A percentile compares a stretch with the other conserved stretches of the same genome.
Evolutionary conservation across 2,329 filamentous ascomycete species (phyloP).

Genomic region (Exserohilum rostratum): DNA sequence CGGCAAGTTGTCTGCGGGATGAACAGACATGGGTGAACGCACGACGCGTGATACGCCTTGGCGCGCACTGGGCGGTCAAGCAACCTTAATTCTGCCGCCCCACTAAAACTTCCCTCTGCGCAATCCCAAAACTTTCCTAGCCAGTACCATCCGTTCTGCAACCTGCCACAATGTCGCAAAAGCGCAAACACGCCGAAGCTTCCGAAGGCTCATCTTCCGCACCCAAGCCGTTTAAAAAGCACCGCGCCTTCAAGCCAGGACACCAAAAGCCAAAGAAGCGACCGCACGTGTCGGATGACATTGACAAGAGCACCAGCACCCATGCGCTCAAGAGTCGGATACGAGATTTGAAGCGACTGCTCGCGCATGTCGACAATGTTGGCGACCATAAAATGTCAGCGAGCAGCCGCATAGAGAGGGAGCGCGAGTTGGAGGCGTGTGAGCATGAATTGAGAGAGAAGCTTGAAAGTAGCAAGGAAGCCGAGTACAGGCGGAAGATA

Average conservation of each 20-base stretch:
- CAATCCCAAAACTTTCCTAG: slow-evolving; percentile 9
- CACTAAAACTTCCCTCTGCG: slow-evolving; percentile 38
- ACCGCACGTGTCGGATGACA: slow-evolving; percentile 29
- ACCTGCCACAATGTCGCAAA: slow-evolving; percentile 40
- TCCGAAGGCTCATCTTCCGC: slow-evolving; percentile 20
- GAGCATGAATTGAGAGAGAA: slow-evolving; percentile 64
- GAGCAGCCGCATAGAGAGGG: slow-evolving; percentile 69
- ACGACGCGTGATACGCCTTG: slow-evolving; percentile 30
- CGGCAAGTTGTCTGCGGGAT: neutral
- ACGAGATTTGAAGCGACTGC: slow-evolving; percentile 70
- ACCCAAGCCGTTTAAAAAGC: slow-evolving; percentile 30
- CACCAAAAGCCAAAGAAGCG: slow-evolving; percentile 25
- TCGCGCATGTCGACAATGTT: slow-evolving; percentile 63
- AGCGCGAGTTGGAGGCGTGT: slow-evolving; percentile 72
- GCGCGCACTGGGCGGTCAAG: slow-evolving; percentile 26
- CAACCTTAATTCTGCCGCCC: slow-evolving; percentile 34
- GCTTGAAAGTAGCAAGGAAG: slow-evolving; percentile 55
- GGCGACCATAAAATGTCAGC: slow-evolving; percentile 62
- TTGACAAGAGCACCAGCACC: slow-evolving; percentile 46
- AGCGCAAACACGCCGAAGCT: slow-evolving; percentile 41
- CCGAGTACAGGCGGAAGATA: slow-evolving; percentile 70
- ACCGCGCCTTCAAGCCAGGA: slow-evolving; percentile 28
- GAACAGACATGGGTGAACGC: slow-evolving; percentile 18
- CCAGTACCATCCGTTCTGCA: slow-evolving; percentile 1
- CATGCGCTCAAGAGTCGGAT: slow-evolving; percentile 74